Evolutionary conservation across 768 basidiomycete species (phyloP).

Genomic region (Lyophyllum atratum): DNA sequence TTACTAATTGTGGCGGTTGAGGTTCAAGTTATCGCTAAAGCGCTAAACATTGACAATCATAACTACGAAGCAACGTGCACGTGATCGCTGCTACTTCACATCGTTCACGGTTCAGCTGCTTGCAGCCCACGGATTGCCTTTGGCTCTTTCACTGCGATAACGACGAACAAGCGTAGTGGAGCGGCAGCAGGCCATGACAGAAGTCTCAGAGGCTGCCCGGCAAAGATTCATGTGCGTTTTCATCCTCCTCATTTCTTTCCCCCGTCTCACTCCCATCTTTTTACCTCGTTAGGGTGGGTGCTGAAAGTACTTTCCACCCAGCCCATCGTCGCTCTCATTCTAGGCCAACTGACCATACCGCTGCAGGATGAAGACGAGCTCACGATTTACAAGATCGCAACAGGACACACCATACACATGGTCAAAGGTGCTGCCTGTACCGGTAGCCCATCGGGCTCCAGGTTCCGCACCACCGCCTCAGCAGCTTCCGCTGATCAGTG

Average conservation of each 20-base stretch:
- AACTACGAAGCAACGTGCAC: no score
- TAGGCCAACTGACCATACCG: background rate
- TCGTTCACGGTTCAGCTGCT: no score
- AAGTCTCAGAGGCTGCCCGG: conserved; percentile 78
- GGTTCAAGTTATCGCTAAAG: no score
- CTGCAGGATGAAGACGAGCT: conserved; percentile 81
- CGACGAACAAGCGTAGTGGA: conserved; percentile 81
- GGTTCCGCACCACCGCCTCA: conserved; percentile 35
- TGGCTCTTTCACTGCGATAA: no score
- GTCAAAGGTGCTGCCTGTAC: conserved; percentile 80
- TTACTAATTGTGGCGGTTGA: no score
- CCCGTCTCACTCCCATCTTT: no score
- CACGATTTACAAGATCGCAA: conserved; percentile 87
- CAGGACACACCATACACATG: conserved; percentile 89
- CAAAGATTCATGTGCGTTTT: conserved; percentile 81
- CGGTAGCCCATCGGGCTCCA: conserved; percentile 32
- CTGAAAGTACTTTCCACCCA: conserved; percentile 54
- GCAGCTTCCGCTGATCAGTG: conserved; percentile 67
- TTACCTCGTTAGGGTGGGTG: conserved; percentile 54
- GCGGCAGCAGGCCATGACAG: conserved; percentile 88
- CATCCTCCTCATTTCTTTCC: no score
- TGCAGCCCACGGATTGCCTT: no score
- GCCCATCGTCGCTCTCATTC: background rate
- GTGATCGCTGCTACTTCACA: no score
- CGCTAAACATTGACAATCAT: no score